Evolutionary conservation across 1,284 basidiomycete species (phyloP), one percentile per base, ranked within the genome.

Genomic region (Chondrostereum purpureum): DNA sequence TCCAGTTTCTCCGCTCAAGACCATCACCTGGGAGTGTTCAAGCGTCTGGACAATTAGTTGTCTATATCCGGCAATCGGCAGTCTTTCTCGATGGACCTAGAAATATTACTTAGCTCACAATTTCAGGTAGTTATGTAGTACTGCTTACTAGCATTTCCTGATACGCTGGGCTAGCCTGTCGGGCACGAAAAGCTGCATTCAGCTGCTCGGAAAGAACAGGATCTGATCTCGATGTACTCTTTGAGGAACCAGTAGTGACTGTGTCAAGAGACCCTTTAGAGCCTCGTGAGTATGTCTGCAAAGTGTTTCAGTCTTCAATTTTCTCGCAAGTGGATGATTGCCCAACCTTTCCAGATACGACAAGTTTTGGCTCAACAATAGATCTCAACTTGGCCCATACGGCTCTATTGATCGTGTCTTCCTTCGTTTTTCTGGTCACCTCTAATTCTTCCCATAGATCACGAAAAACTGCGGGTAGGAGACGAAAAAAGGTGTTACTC

Each of bases 1-100:
- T 55, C 96, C 96, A 3, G 96, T 99, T 68, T 99, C 96, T 37
- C 96, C 96, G 57, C 92, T 95, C 1, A 99, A 72, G 0, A 99
- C 93, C 33, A 98, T 72, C 13, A 97, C 79, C 58, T 96, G 94
- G 4, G 83, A 83, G n/a, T 70, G 64, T 39, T 88, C 83, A 38
- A 99, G 67, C 0, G 77, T 75, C 4, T 79, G 69, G 16, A 91
- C 68, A 44, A 99, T 96, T 39, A 80, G 66, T 3, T 86, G 62
- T 21, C 92, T 80, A 66, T 92, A 94, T 13, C 75, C 70, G 10
- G 93, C 90, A 56, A 99, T 99, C 0, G 96, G 96, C 1, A 99
- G 70, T 10, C 64, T 68, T 46, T 87, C 81, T 34, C 94, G 80
- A 58, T 88, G 83, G 10, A 58, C 55, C 83, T 89, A 50, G 14